phyloP scores from a whole-genome alignment of 176 grass and related monocot species.

The Poa annua region DNA sequence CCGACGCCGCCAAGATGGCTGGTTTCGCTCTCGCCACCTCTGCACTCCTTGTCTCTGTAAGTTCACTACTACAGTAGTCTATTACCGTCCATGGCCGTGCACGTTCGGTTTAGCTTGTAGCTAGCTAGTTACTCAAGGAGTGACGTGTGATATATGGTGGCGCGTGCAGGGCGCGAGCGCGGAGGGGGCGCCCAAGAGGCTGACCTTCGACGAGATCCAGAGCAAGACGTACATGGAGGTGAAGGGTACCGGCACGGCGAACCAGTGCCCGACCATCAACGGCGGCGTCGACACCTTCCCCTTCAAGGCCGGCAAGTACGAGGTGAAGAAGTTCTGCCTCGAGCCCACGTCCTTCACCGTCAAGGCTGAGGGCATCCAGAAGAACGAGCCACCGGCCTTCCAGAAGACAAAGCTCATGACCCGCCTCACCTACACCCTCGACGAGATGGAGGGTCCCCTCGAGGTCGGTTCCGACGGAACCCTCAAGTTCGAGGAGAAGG shows the following conservation, averaged over 20 bases:
- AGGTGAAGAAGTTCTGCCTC: constrained; percentile 82
- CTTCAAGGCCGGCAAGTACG: constrained; percentile 84
- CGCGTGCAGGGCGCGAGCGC: constrained; percentile 64
- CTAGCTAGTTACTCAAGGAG: too few relatives aligned
- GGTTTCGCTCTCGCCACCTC: constrained; percentile 88
- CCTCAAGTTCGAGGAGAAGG: constrained; percentile 87
- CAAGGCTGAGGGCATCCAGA: constrained; percentile 70
- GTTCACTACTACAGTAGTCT: background rate
- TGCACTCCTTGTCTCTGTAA: constrained; percentile 77
- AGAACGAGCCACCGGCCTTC: constrained; percentile 78
- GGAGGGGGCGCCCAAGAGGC: constrained; percentile 64
- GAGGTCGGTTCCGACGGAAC: constrained; percentile 62
- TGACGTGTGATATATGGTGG: background rate
- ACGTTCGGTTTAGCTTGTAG: too few relatives aligned
- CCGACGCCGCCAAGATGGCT: constrained; percentile 72
- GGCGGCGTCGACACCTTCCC: constrained; percentile 60
- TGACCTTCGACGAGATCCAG: constrained; percentile 88
- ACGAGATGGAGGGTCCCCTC: constrained; percentile 86
- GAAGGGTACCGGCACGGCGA: constrained; percentile 85
- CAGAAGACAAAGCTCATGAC: constrained; percentile 97
- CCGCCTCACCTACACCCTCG: constrained; percentile 87
- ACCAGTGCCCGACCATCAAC: constrained; percentile 78
- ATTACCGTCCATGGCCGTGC: background rate
- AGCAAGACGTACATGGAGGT: constrained; percentile 94
- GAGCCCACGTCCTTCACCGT: constrained; percentile 94